Evolutionary conservation across 805 yeast genomes (phyloP), one percentile per base, ranked within the genome.

Genomic region (Hermanozyma aechmeae): DNA sequence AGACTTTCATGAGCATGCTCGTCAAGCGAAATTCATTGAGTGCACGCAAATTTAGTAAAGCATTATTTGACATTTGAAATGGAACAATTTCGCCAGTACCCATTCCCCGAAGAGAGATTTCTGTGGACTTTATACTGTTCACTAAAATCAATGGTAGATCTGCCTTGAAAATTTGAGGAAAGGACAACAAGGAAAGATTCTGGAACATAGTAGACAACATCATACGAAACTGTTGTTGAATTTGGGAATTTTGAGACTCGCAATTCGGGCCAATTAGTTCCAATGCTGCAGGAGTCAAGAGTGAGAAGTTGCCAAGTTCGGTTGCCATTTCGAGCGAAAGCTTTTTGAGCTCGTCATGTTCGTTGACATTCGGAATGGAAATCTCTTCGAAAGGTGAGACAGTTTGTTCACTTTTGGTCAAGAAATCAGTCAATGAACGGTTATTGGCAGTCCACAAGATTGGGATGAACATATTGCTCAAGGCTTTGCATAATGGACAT

Each of bases 401-500:
- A n/a, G n/a, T n/a, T n/a, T n/a, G n/a, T n/a, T n/a, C n/a, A n/a
- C n/a, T n/a, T n/a, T n/a, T n/a, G n/a, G n/a, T n/a, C 16, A 60
- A 31, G 27, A 48, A 56, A 3, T 39, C 28, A 4, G 29, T 22
- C 23, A 62, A 41, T 6, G 46, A 42, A 27, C 59, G 43, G 25
- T 50, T 56, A 44, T 79, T 79, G 4, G 58, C 42, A 3, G 62
- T 45, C 73, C 83, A 79, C 20, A 79, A 48, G 1, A 81, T 61
- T 0, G 97, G 98, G 24, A 89, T 57, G 48, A 89, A 85, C 34
- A 79, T 67, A 47, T 89, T 89, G 46, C 80, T 81, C 25, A 89
- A 61, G 0, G 94, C 79, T 35, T 85, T 85, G 60, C 98, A 89
- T 21, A 89, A 65, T 0, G 97, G 97, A 46, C 98, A 89, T 15